Conservation (phyloP, 2,329 filamentous ascomycete species). For the Penicillium decumbens region DNA sequence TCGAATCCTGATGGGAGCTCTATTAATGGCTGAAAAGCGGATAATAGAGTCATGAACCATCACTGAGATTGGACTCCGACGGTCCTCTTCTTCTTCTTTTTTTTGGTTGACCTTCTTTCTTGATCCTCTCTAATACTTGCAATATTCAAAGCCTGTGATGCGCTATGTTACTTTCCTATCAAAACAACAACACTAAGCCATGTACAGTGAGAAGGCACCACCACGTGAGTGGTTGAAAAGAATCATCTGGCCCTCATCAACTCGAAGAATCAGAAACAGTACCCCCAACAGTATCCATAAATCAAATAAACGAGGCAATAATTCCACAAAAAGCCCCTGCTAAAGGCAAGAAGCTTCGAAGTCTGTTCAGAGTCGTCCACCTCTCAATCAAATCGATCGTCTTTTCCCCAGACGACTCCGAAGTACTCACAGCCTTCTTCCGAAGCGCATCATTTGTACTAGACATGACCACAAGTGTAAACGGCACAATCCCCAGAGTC, state of each 20-base stretch:
- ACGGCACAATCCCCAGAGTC: slow-evolving; percentile 33
- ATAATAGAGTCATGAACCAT: no score
- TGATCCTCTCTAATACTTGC: no score
- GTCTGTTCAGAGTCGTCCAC: slow-evolving; percentile 22
- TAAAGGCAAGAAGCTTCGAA: slow-evolving; percentile 21
- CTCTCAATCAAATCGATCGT: slow-evolving; percentile 16
- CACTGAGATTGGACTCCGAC: no score
- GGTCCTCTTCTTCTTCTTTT: no score
- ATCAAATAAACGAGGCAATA: slow-evolving; percentile 12
- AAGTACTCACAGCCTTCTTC: slow-evolving; percentile 15
- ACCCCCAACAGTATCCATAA: not conserved
- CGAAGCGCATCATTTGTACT: slow-evolving; percentile 27
- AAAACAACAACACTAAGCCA: no score
- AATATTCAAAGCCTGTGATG: no score
- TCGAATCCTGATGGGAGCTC: no score
- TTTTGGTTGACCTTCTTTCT: no score
- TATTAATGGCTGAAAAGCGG: no score
- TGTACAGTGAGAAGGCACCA: no score
- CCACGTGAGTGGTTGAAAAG: not conserved
- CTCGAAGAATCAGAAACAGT: not conserved
- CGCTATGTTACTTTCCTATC: no score
- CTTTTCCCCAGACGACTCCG: slow-evolving; percentile 8
- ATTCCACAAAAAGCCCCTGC: slow-evolving; percentile 16
- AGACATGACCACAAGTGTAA: slow-evolving; percentile 28
- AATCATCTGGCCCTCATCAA: not conserved